A percentile compares a stretch with the other conserved stretches of the same genome.
phyloP scores from a whole-genome alignment of 805 yeast species.

The Zygoascus flipseniorum region DNA sequence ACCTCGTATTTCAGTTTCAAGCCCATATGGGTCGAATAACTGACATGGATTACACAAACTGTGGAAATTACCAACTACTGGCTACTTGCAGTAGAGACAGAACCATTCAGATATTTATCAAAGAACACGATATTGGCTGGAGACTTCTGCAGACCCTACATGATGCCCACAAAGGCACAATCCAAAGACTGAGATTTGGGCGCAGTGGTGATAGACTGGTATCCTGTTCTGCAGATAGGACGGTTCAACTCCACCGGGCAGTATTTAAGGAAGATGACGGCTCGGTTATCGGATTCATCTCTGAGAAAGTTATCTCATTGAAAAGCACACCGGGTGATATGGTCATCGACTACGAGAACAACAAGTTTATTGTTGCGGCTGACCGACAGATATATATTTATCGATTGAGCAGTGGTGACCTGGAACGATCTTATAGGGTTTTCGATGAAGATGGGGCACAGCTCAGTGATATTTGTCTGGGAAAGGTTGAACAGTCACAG shows the following conservation, averaged over 20 bases:
- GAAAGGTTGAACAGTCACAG: conserved; percentile 10
- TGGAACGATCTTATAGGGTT: conserved; percentile 34
- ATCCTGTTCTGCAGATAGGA: conserved; percentile 56
- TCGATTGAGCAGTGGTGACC: conserved; percentile 29
- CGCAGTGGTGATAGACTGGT: conserved; percentile 29
- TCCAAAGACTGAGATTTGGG: conserved; percentile 31
- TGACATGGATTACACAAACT: conserved; percentile 10
- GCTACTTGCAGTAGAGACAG: conserved; percentile 43
- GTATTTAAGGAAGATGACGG: conserved; percentile 15
- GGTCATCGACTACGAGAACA: conserved; percentile 8
- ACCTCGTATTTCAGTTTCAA: conserved; percentile 1
- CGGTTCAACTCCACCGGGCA: conserved; percentile 45
- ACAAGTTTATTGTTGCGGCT: conserved; percentile 38
- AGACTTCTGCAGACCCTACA: conserved; percentile 46
- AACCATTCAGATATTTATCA: conserved; percentile 48
- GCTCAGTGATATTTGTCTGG: conserved; percentile 11
- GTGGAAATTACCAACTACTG: conserved; percentile 7
- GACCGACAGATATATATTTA: conserved; percentile 43
- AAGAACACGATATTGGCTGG: conserved; percentile 32
- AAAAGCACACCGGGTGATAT: conserved; percentile 34
- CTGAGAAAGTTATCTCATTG: conserved; percentile 41
- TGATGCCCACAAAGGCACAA: conserved; percentile 47
- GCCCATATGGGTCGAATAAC: conserved; percentile 19
- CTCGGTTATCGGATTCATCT: conserved; percentile 19
- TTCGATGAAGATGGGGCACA: conserved; percentile 24